phyloP scores from a whole-genome alignment of 2,329 filamentous ascomycete species.

The Metarhizium anisopliae region DNA sequence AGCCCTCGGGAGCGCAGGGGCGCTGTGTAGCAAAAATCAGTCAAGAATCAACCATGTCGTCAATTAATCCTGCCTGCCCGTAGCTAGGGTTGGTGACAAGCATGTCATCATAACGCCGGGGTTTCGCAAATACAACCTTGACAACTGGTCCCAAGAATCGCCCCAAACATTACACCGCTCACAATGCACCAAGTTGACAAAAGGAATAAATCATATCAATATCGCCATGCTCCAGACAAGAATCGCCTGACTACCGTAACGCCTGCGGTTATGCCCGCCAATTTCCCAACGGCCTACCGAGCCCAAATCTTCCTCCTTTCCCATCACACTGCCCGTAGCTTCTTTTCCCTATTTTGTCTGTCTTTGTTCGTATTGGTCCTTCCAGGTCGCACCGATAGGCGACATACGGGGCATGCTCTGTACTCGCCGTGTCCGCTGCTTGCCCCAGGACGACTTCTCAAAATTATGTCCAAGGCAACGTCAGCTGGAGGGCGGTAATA shows the following conservation, averaged over 20 bases:
- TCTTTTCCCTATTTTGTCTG: not conserved
- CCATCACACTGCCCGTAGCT: not conserved
- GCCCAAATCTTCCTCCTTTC: not conserved
- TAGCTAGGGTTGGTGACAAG: not conserved
- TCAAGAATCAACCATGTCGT: not conserved
- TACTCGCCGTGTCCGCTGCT: no score
- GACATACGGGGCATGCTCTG: not conserved
- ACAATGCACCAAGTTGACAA: conserved; percentile 7
- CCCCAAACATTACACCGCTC: conserved; percentile 2
- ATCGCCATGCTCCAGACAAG: conserved; percentile 24
- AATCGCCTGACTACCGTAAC: conserved; percentile 21
- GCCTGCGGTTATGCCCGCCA: conserved; percentile 12
- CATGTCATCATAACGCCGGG: not conserved
- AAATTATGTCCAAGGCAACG: not conserved
- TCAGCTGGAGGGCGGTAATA: not conserved
- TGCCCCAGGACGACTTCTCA: not conserved
- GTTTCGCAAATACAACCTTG: not conserved
- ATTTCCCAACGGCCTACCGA: conserved; percentile 7
- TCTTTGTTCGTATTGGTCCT: not conserved
- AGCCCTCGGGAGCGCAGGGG: not conserved
- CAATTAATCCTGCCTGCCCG: not conserved
- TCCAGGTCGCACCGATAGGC: not conserved
- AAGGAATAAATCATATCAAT: conserved; percentile 18
- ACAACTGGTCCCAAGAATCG: not conserved
- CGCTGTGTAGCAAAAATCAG: no score